Conservation (phyloP, 768 basidiomycete species). For the Pleurotus ostreatus region DNA sequence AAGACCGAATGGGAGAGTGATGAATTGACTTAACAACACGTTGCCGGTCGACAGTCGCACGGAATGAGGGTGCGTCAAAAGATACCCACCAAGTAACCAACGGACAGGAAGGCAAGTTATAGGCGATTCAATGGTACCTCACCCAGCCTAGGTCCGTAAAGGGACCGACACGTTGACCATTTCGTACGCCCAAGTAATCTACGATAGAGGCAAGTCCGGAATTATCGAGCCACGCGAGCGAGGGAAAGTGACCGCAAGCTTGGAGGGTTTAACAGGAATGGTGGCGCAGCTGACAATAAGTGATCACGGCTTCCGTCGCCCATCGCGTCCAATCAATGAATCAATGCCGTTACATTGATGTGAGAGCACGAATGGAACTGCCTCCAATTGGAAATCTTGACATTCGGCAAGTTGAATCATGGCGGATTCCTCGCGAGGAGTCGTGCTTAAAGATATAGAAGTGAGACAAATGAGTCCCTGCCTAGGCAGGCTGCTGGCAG, state of each 20-base stretch:
- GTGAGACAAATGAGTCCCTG: too few species aligned
- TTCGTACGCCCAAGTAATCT: not conserved
- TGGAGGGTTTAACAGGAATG: conserved; percentile 6
- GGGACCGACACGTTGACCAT: not conserved
- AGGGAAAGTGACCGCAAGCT: conserved; percentile 1
- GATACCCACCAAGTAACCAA: not conserved
- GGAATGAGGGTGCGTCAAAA: not conserved
- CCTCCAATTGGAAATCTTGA: too few species aligned
- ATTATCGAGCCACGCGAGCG: conserved; percentile 1
- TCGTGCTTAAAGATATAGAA: too few species aligned
- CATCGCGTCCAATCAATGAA: not conserved
- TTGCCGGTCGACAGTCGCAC: not conserved
- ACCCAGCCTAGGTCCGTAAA: not conserved
- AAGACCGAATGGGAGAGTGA: conserved; percentile 1
- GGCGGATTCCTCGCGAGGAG: too few species aligned
- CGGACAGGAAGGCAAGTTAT: not conserved
- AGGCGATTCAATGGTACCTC: not conserved
- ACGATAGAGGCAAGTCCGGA: not conserved
- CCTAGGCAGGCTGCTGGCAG: too few species aligned
- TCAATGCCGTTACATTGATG: not conserved
- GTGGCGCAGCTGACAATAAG: conserved; percentile 5
- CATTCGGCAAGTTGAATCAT: too few species aligned
- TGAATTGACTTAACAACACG: not conserved
- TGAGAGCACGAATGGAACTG: not conserved
- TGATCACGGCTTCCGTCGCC: not conserved